Evolutionary conservation across 768 basidiomycete genomes (phyloP), one percentile per base, ranked within the genome.

Genomic region (Podaxis sp.): DNA sequence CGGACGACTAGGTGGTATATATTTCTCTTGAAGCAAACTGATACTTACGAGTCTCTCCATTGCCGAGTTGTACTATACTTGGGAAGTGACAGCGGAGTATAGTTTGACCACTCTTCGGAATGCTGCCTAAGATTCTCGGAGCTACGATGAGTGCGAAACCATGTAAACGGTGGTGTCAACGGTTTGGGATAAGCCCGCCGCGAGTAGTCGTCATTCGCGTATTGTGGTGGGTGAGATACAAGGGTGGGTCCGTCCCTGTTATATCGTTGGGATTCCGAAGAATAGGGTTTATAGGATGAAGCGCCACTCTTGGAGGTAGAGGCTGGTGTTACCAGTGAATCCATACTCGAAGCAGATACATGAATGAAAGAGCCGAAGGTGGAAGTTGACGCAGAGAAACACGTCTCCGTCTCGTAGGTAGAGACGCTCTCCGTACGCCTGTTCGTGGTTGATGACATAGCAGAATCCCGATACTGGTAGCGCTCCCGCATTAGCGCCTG

Each of bases 401-500:
- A 66, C 61, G 65, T 68, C 62, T 66, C 63, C 28, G 63, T 63
- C 62, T 70, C 63, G 57, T 65, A 63, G 44, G 50, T 53, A 35
- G 59, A 60, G 7, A 23, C 42, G 35, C 50, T 53, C 28, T 53
- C 51, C 5, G 59, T 44, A 14, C 32, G 38, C 7, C 44, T 42
- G 59, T 4, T 23, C 10, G 46, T 23, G 7, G 59, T 40, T 28
- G 59, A 53, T 16, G 64, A 23, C 57, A 28, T 57, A 13, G 32
- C 59, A 38, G 62, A 57, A 21, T 57, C 56, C 50, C 61, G 48
- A 62, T 64, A 60, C 50, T 67, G 63, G 51, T 69, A 68, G 27
- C 65, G 68, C 57, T 79, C 77, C 62, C 79, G 77, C 67, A 80
- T 77, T 52, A 87, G 69, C 28, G 77, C 72, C 57, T 79, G 79